These are phyloP conservation scores for Metschnikowia hibisci DNA, from an alignment of 805 yeast genomes.

Conservation along the genomic window DNA sequence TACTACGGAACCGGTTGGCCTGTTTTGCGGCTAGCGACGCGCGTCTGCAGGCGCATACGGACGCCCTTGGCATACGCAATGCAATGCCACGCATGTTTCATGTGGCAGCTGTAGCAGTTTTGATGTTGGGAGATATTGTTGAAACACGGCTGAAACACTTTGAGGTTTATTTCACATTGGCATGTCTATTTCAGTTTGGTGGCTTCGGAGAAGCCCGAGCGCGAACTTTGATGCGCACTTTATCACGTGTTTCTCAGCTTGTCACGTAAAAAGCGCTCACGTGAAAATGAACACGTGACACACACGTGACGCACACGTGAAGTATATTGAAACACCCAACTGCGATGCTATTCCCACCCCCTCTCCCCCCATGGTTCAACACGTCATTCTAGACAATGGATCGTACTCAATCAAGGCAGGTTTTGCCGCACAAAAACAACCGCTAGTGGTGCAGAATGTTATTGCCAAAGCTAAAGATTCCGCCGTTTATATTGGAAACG, in stretches of 20 bases:
- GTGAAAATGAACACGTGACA: background rate
- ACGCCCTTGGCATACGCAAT: background rate
- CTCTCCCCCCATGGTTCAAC: conserved; percentile 8
- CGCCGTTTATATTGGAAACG: conserved; percentile 62
- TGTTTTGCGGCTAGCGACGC: no score
- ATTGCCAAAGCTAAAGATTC: conserved; percentile 75
- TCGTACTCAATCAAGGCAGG: conserved; percentile 69
- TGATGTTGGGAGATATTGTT: background rate
- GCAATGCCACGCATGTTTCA: background rate
- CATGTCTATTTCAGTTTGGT: no score
- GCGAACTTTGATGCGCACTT: no score
- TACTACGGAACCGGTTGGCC: no score
- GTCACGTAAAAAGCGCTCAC: background rate
- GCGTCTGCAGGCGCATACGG: background rate
- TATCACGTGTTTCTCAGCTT: background rate
- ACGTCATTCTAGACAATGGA: conserved; percentile 82
- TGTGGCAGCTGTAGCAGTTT: background rate
- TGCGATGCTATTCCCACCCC: background rate
- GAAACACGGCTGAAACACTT: background rate
- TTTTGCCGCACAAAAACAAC: conserved; percentile 28
- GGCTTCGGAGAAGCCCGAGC: no score
- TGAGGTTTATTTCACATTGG: no score
- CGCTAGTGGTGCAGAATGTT: conserved; percentile 60
- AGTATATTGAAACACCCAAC: background rate
- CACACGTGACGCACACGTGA: background rate